Base-by-base conservation (phyloP, 176 grass and related monocot species). In the maize (Zea mays) region DNA sequence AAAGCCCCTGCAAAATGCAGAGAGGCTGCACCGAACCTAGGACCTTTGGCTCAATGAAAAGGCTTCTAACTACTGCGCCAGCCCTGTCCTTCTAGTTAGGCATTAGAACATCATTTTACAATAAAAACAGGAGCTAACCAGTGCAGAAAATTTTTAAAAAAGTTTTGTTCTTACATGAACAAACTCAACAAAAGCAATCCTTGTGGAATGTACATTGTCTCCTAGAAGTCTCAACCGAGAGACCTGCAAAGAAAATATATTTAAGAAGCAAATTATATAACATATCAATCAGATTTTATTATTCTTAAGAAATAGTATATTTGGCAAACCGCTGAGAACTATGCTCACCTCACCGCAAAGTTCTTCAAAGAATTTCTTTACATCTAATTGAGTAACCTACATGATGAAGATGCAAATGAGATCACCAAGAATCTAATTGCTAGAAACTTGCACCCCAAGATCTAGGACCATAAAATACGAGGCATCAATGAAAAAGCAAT, bases 141-240 rank as follows among this genome's bases (percentile, higher is more conserved):
- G 70, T 54, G 33, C 12, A 80, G 64, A 66, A 33, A 70, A 70
- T n/a, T n/a, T n/a, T n/a, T 15, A 70, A 43, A 77, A 59, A 77
- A 11, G 46, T 21, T 65, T 48, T 51, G 35, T 82, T 47, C 85
- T 97, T 90, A 97, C 93, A 74, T 85, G 81, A 61, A 89, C 81
- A 83, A 97, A 97, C 84, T 97, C 93, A 17, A 97, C 93, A 87
- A 97, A 97, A 74, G 93, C 84, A 78, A 97, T 97, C 65, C 86
- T 87, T 64, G 93, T 97, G 46, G 90, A 85, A 84, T 97, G 93
- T 81, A 89, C 84, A 85, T 89, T 93, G 59, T 97, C 93, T 3
- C 93, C 93, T 70, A 97, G 86, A 91, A 97, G 88, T 71, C 90
- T 97, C 90, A 93, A 78, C 34, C 88, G 81, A 79, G 88, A 89